Evolutionary conservation across 106 monocot genomes (phyloP), one percentile per base, ranked within the genome.

Genomic region (Platanthera guangdongensis): DNA sequence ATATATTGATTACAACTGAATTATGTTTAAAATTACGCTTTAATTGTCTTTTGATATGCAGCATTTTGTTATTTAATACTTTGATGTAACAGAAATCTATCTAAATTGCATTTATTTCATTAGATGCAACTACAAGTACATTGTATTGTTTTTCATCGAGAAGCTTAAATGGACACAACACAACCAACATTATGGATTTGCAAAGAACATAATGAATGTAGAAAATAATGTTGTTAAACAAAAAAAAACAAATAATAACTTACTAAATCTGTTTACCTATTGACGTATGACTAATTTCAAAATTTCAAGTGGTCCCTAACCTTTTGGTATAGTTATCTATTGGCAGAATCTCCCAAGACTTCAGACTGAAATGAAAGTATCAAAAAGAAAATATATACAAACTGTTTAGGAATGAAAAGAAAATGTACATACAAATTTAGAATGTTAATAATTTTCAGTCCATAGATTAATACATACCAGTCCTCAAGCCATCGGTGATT

Each of bases 401-500:
- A 71, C 8, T 57, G 18, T 15, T 74, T 45, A 13, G 25, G 8
- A 68, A 74, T 9, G 9, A 73, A 5, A 7, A 65, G 11, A 65
- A 65, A 65, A 65, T 25, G 65, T 1, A 65, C 65, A 39, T 32
- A 30, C 11, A 52, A 74, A 47, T n/a, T 32, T 13, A 12, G 1
- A 74, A 14, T 50, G 18, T 39, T 25, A 50, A 52, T 25, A 50
- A 62, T 62, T 13, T 39, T 72, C 18, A 59, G n/a, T 22, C 48
- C 47, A 47, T 47, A 59, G 9, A 47, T n/a, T 4, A 62, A 50
- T 8, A 63, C 32, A 57, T 89, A 97, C 96, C 96, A 93, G 46
- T 97, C 96, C 83, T 91, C 96, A 68, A 97, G 77, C 96, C 96
- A 97, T 16, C 80, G 81, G 72, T 94, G 93, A 82, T 97, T 97